Percentiles rank a stretch among this genome's conserved stretches.
These are phyloP conservation scores for Rheum nobile DNA, from an alignment of 148 eudicot genomes.

Conservation along the genomic window DNA sequence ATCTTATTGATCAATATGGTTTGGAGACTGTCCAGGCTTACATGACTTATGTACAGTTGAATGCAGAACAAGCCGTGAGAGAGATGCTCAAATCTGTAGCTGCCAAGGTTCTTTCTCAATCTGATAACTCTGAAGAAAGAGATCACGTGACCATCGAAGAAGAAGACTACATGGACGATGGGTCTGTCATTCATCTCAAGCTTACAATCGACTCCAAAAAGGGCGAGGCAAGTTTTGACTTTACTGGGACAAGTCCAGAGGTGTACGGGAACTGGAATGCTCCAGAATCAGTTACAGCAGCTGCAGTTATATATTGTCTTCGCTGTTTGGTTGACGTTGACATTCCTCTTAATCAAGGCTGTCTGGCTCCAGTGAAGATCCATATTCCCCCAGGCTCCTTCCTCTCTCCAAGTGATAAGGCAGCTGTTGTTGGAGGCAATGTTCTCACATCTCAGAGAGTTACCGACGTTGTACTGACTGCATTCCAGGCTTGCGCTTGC, in stretches of 20 bases:
- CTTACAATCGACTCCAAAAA: slow-evolving; percentile 55
- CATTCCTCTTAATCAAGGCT: slow-evolving; percentile 95
- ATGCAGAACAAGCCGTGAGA: slow-evolving; percentile 86
- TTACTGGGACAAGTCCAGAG: slow-evolving; percentile 85
- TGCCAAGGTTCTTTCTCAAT: slow-evolving; percentile 35
- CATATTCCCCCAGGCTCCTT: slow-evolving; percentile 72
- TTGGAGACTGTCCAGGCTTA: slow-evolving; percentile 78
- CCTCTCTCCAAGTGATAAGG: slow-evolving; percentile 92
- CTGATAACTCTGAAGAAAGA: slow-evolving; percentile 14
- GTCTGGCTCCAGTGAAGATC: slow-evolving; percentile 85
- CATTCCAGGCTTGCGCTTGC: slow-evolving; percentile 96
- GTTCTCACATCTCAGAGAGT: slow-evolving; percentile 94
- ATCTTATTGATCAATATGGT: slow-evolving; percentile 92
- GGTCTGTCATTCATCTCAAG: slow-evolving; percentile 71
- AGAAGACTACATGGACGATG: slow-evolving; percentile 99
- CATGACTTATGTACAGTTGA: slow-evolving; percentile 78
- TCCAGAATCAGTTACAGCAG: slow-evolving; percentile 88
- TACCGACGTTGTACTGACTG: slow-evolving; percentile 86
- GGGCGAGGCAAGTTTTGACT: slow-evolving; percentile 86
- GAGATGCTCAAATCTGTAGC: slow-evolving; percentile 94
- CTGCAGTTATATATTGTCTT: slow-evolving; percentile 91
- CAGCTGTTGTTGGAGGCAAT: slow-evolving; percentile 98
- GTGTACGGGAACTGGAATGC: slow-evolving; percentile 98
- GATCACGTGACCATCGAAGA: slow-evolving; percentile 54
- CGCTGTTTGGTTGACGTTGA: slow-evolving; percentile 88